A percentile compares a stretch with the other conserved stretches of the same genome.
Evolutionary conservation across 371 early-diverging fungal species (phyloP).

Genomic region (Mitosporidium daphniae): DNA sequence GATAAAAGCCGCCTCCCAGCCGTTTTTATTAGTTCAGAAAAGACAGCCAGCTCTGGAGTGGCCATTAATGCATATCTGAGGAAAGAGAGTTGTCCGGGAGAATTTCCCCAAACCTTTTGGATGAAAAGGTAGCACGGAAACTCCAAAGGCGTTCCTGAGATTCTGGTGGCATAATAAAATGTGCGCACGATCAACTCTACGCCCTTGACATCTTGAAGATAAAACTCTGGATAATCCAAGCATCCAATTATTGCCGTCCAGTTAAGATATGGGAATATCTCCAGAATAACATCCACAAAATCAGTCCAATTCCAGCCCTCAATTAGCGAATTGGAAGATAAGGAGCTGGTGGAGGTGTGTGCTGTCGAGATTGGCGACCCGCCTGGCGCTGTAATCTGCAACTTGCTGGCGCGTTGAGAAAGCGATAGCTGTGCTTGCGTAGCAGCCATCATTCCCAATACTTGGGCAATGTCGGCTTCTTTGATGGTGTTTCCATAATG

Average conservation of each 20-base stretch:
- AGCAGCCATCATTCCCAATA: conserved; percentile 29
- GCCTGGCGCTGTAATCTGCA: not conserved
- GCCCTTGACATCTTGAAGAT: conserved; percentile 17
- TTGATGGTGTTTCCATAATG: conserved; percentile 3
- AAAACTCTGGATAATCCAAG: conserved; percentile 26
- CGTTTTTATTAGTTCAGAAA: not conserved
- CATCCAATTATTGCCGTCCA: conserved; percentile 19
- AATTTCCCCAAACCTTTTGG: conserved; percentile 19
- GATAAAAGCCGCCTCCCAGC: conserved; percentile 3
- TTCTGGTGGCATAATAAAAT: no score
- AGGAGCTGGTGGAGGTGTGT: no score
- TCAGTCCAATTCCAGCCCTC: conserved; percentile 1
- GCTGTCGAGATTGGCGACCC: not conserved
- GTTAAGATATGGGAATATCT: conserved; percentile 16
- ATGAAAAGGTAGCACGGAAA: no score
- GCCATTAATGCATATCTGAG: conserved; percentile 2
- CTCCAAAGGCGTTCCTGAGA: no score
- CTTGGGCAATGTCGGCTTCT: conserved; percentile 25
- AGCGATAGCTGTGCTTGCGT: no score
- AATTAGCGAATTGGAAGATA: conserved; percentile 1
- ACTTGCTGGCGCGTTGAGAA: conserved; percentile 11
- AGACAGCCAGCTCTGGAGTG: no score
- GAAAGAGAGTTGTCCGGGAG: conserved; percentile 2
- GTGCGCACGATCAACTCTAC: conserved; percentile 19
- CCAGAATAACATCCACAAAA: not conserved